Base-by-base conservation (phyloP, 345 rosid genomes). In the Theobroma cacao region DNA sequence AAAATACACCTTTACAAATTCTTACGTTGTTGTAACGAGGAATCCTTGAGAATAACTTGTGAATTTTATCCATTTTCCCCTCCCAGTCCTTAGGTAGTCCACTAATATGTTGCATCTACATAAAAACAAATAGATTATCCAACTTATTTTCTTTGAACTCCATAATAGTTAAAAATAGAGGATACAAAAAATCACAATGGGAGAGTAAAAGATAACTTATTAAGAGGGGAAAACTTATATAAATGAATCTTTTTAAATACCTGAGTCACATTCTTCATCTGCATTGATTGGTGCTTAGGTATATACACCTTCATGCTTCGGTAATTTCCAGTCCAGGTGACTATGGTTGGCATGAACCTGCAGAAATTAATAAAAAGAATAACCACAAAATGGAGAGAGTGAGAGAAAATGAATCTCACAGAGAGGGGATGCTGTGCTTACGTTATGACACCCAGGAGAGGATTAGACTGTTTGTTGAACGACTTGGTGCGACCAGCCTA, bases 281-380 rank as follows among this genome's bases (percentile, higher is more conserved):
- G 92, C 89, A 91, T 78, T 20, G 94, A 89, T 72, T 91, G 95
- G 73, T 90, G 96, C 87, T 87, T 93, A 1, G 97, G 97, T 76
- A 92, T 78, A 68, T 85, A 89, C 12, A 82, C 94, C 78, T 79
- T 84, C 91, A 95, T 91, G 69, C 87, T 87, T 82, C 98, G 84
- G 82, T 89, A 88, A 79, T 93, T 92, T 71, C 98, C 98, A 0
- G 94, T 89, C 92, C 93, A 95, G 22, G 97, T 93, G 75, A 92
- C 60, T 84, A 95, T 81, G 10, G 99, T 93, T 17, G 99, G 98
- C 79, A 82, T 59, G 80, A 93, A 93, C 69, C 98, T 95, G 81
- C 58, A 73, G 28, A 84, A 78, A 26, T 63, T 55, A 30, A 75
- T 55, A 71, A 28, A 61, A 61, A 9, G 11, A 75, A 67, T 3